These are phyloP conservation scores for Chaetoscypha palmicola DNA, from an alignment of 2,329 filamentous ascomycete genomes.

Conservation along the genomic window DNA sequence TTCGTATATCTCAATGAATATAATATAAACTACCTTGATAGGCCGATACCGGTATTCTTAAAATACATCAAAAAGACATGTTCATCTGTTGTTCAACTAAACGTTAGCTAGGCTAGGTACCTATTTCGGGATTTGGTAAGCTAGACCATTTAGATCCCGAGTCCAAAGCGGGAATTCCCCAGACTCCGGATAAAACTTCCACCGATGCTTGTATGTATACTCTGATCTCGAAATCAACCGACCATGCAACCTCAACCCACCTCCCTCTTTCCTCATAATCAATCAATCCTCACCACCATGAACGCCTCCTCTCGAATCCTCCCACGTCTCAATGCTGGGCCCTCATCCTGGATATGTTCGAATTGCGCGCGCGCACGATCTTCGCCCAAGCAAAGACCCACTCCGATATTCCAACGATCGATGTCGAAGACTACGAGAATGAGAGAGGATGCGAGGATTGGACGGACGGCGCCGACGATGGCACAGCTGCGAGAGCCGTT, in stretches of 20 bases:
- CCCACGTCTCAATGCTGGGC: conserved; percentile 21
- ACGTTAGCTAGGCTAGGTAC: too few species aligned
- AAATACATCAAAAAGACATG: too few species aligned
- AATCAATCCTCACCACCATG: conserved; percentile 12
- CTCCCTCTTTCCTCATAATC: too few species aligned
- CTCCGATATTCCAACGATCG: conserved; percentile 23
- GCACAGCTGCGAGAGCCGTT: conserved; percentile 58
- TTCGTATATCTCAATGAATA: too few species aligned
- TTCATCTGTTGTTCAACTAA: too few species aligned
- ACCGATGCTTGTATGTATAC: not conserved
- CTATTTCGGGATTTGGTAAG: too few species aligned
- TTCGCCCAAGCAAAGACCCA: conserved; percentile 9
- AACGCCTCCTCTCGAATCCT: conserved; percentile 20
- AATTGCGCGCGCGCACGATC: conserved; percentile 21
- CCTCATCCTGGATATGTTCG: conserved; percentile 28
- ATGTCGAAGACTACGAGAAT: conserved; percentile 26
- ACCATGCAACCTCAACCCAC: conserved; percentile 7
- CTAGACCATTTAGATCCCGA: too few species aligned
- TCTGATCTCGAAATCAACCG: conserved; percentile 12
- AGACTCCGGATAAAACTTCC: not conserved
- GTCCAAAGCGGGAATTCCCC: not conserved
- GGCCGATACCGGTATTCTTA: too few species aligned
- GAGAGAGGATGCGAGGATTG: conserved; percentile 24
- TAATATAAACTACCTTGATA: too few species aligned
- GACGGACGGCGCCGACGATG: conserved; percentile 56